phyloP scores from a whole-genome alignment of 805 yeast species.

The Candida sonorensis region DNA sequence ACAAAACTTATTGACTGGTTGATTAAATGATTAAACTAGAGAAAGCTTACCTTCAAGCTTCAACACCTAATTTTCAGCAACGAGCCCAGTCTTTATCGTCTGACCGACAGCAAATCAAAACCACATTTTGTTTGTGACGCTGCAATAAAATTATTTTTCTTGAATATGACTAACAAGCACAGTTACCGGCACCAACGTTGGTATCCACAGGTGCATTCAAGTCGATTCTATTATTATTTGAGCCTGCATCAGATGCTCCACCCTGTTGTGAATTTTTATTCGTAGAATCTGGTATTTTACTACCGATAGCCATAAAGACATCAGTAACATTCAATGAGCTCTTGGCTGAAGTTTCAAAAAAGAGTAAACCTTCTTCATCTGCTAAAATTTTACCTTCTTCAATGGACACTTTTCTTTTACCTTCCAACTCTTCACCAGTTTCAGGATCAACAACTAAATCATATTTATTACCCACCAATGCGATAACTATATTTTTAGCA shows the following conservation, averaged over 20 bases:
- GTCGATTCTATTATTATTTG: slow-evolving; percentile 28
- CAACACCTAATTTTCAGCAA: too few species aligned
- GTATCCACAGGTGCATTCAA: slow-evolving; percentile 28
- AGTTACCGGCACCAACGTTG: slow-evolving; percentile 16
- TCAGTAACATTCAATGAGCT: slow-evolving; percentile 84
- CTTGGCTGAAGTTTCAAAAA: slow-evolving; percentile 94
- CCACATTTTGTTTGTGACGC: too few species aligned
- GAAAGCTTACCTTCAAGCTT: too few species aligned
- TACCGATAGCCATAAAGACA: slow-evolving; percentile 85
- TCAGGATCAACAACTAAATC: slow-evolving; percentile 59
- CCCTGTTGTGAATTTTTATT: slow-evolving; percentile 12
- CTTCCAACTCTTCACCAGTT: slow-evolving; percentile 41
- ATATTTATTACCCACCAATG: slow-evolving; percentile 87
- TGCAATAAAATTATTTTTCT: too few species aligned
- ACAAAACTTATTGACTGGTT: too few species aligned
- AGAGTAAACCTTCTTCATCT: slow-evolving; percentile 82
- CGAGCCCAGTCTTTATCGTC: too few species aligned
- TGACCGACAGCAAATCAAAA: too few species aligned
- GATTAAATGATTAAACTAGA: too few species aligned
- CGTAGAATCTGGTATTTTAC: slow-evolving; percentile 57
- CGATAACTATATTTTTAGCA: slow-evolving; percentile 83
- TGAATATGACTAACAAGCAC: slow-evolving; percentile 33
- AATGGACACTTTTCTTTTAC: slow-evolving; percentile 66
- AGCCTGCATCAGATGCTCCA: slow-evolving; percentile 9
- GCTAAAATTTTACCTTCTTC: slow-evolving; percentile 88